These are phyloP conservation scores for Vairimorpha apis DNA, from an alignment of 371 early-diverging fungal species.

Conservation along the genomic window DNA sequence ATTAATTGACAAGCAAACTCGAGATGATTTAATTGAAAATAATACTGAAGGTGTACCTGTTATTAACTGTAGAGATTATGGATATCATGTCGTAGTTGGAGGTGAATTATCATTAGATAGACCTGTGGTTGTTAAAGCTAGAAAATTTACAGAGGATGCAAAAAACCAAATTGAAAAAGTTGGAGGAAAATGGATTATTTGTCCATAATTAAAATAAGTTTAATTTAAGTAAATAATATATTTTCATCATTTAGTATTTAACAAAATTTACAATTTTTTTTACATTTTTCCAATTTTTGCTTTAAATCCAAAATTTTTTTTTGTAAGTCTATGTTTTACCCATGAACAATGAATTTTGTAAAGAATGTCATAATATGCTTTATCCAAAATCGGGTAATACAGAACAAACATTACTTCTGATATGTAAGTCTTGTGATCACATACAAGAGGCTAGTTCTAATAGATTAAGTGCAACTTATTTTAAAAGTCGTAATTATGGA, in stretches of 20 bases:
- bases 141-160: constrained; percentile 81
- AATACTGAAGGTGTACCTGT: constrained; percentile 68
- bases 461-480: constrained; percentile 72
- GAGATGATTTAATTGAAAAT: constrained; percentile 73
- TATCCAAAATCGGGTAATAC: constrained; percentile 82
- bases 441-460: constrained; percentile 73
- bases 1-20: constrained; percentile 79
- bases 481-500: constrained; percentile 13
- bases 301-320: too few relatives aligned
- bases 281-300: too few relatives aligned
- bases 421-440: constrained; percentile 85
- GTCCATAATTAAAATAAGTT: constrained; percentile 51
- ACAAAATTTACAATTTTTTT: too few relatives aligned
- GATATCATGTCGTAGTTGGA: constrained; percentile 90
- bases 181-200: constrained; percentile 76
- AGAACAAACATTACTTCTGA: constrained; percentile 68
- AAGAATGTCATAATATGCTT: constrained; percentile 77
- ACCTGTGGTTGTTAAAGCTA: constrained; percentile 93
- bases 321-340: too few relatives aligned
- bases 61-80: constrained; percentile 64
- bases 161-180: constrained; percentile 94
- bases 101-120: constrained; percentile 73
- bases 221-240: too few relatives aligned
- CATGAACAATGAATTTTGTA: constrained; percentile 61
- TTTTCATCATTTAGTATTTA: too few relatives aligned